These are phyloP conservation scores for Serendipita vermifera DNA, from an alignment of 768 basidiomycete genomes.

Conservation along the genomic window DNA sequence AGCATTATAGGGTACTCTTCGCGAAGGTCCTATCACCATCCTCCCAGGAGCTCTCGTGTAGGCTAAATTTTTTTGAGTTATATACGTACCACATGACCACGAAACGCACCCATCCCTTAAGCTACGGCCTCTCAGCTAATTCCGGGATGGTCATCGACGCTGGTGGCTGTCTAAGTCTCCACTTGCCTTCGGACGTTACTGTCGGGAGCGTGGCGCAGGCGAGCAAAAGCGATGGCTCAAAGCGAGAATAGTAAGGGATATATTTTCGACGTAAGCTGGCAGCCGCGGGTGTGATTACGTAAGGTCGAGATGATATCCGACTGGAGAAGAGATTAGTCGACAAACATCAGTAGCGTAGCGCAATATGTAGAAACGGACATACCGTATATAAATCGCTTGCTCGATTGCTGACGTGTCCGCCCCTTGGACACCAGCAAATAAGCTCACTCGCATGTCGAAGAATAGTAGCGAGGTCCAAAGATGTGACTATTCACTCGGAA, in stretches of 20 bases:
- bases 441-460: background rate
- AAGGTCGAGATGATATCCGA: too few species aligned
- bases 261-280: too few species aligned
- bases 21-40: background rate
- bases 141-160: background rate
- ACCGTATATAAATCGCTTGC: too few species aligned
- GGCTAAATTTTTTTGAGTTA: background rate
- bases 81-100: background rate
- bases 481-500: background rate
- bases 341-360: too few species aligned
- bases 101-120: background rate
- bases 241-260: too few species aligned
- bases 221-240: too few species aligned
- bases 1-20: background rate
- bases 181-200: background rate
- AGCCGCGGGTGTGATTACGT: too few species aligned
- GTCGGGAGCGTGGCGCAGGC: background rate
- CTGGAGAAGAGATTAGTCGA: too few species aligned
- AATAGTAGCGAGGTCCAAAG: background rate
- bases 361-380: too few species aligned
- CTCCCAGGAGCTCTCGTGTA: background rate
- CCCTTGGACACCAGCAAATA: background rate
- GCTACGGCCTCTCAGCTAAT: background rate
- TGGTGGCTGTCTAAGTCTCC: background rate
- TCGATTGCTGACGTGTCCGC: background rate